These are phyloP conservation scores for Daldinia vernicosa DNA, from an alignment of 495 filamentous ascomycete genomes.

Conservation along the genomic window DNA sequence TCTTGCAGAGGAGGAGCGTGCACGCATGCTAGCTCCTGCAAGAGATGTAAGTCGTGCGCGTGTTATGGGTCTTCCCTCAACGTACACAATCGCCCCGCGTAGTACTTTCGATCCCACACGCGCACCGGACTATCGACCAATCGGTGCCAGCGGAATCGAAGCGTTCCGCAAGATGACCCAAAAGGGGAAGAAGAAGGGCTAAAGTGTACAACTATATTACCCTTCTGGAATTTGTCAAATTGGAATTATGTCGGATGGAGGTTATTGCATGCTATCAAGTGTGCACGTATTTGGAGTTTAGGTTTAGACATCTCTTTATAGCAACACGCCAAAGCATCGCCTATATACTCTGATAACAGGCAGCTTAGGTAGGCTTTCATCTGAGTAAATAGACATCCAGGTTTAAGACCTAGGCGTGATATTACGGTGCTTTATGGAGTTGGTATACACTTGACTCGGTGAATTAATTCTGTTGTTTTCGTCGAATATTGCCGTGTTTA, in stretches of 20 bases:
- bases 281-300: conserved; percentile 9
- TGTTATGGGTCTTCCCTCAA: conserved; percentile 72
- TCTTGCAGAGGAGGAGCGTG: conserved; percentile 69
- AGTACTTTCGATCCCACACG: conserved; percentile 60
- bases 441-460: neutral
- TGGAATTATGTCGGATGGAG: neutral
- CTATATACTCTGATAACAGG: neutral
- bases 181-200: conserved; percentile 68
- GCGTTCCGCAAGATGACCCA: conserved; percentile 84
- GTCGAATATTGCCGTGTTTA: neutral
- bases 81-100: conserved; percentile 81
- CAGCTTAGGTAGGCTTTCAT: neutral
- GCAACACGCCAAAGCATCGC: neutral
- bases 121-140: conserved; percentile 60
- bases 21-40: conserved; percentile 74
- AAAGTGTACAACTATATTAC: neutral
- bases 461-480: neutral
- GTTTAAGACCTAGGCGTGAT: neutral
- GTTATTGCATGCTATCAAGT: conserved; percentile 4
- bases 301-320: neutral
- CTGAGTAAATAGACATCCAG: neutral
- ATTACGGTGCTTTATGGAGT: neutral
- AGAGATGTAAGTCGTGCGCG: conserved; percentile 75
- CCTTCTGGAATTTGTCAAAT: neutral
- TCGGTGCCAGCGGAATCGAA: conserved; percentile 78